Conservation (phyloP, 1,284 basidiomycete genomes). For the Cutaneotrichosporon arboriforme region DNA sequence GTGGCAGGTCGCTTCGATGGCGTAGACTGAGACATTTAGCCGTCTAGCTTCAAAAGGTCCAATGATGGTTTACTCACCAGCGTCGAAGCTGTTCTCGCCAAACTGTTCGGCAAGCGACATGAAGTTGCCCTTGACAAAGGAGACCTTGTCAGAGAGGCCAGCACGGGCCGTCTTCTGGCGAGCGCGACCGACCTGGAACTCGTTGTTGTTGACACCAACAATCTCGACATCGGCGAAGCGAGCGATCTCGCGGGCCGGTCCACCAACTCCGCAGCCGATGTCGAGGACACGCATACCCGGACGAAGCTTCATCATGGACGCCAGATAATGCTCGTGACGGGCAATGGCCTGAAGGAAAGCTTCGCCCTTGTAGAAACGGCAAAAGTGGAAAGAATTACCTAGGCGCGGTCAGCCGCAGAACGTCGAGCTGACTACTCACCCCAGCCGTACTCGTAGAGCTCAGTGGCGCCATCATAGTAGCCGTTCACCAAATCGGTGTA, state of each 20-base stretch:
- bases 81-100: constrained; percentile 90
- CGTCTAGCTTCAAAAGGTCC: background rate
- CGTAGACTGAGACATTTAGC: constrained; percentile 61
- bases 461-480: constrained; percentile 95
- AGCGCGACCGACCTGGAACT: constrained; percentile 86
- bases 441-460: constrained; percentile 89
- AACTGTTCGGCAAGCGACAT: constrained; percentile 92
- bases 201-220: constrained; percentile 93
- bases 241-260: constrained; percentile 92
- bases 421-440: constrained; percentile 17
- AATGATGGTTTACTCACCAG: constrained; percentile 56
- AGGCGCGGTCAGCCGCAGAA: background rate
- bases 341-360: constrained; percentile 75
- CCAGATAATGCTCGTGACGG: constrained; percentile 97
- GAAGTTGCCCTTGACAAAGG: constrained; percentile 87
- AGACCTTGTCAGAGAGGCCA: constrained; percentile 70
- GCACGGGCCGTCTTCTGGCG: constrained; percentile 74
- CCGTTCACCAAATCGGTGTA: constrained; percentile 93
- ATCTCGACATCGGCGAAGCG: constrained; percentile 82
- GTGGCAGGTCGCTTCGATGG: constrained; percentile 96
- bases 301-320: constrained; percentile 70
- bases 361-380: constrained; percentile 95
- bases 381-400: constrained; percentile 91
- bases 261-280: constrained; percentile 96
- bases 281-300: constrained; percentile 95